Conservation (phyloP, 1,284 basidiomycete species). For the Singerocomus rubriflavus region DNA sequence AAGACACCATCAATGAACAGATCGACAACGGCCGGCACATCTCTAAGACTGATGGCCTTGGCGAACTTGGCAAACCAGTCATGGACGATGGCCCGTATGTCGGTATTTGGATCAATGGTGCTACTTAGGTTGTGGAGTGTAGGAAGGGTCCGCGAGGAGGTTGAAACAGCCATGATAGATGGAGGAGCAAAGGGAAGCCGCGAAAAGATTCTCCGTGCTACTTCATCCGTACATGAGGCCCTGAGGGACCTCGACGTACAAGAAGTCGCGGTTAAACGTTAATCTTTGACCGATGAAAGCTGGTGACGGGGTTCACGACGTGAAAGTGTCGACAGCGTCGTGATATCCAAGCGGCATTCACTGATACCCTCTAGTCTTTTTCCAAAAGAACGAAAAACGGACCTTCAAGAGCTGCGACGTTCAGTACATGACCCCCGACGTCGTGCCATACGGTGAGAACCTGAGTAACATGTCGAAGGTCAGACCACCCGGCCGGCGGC, state of each 20-base stretch:
- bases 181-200: not conserved
- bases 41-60: constrained; percentile 21
- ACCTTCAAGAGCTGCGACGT: too few species aligned
- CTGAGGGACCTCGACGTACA: too few species aligned
- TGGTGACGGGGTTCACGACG: too few species aligned
- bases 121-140: constrained; percentile 24
- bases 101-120: constrained; percentile 17
- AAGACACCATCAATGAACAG: constrained; percentile 44
- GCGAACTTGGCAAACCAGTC: constrained; percentile 26
- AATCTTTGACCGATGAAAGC: not conserved
- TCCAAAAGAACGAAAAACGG: not conserved
- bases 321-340: not conserved
- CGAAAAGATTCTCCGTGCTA: not conserved
- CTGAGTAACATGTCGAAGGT: too few species aligned
- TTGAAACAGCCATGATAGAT: constrained; percentile 9
- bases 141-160: constrained; percentile 14
- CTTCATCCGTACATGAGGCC: not conserved
- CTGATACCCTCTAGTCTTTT: too few species aligned
- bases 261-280: not conserved
- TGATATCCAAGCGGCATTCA: not conserved
- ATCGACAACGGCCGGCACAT: constrained; percentile 22
- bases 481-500: too few species aligned
- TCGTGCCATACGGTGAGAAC: too few species aligned
- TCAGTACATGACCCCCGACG: too few species aligned
- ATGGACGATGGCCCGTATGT: constrained; percentile 14